A percentile compares a stretch with the other conserved stretches of the same genome.
phyloP scores from a whole-genome alignment of 2,329 filamentous ascomycete genomes.

The Pseudonectria foliicola region DNA sequence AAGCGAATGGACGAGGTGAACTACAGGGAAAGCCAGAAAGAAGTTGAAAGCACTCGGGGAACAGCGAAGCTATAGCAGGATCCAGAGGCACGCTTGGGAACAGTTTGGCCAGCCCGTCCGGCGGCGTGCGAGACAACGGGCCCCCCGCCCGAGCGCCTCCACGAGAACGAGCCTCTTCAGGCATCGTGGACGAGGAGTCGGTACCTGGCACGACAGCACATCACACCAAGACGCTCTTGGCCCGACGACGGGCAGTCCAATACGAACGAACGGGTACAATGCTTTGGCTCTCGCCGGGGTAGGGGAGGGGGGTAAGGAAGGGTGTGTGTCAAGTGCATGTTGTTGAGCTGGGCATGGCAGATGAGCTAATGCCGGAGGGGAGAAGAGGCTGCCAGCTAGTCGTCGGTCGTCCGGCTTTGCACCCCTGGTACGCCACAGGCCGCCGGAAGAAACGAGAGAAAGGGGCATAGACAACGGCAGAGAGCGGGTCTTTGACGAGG shows the following conservation, averaged over 20 bases:
- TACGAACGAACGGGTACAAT: slow-evolving; percentile 10
- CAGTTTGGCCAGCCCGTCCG: background rate
- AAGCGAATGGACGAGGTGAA: too few species aligned
- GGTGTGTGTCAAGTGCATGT: too few species aligned
- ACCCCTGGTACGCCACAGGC: too few species aligned
- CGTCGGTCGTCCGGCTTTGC: too few species aligned
- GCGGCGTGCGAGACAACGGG: slow-evolving; percentile 7
- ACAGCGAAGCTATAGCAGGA: slow-evolving; percentile 20
- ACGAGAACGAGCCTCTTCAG: slow-evolving; percentile 6
- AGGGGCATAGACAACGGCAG: too few species aligned
- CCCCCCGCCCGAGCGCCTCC: slow-evolving; percentile 12
- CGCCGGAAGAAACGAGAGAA: too few species aligned
- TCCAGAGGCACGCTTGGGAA: background rate
- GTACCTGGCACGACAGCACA: slow-evolving; percentile 17
- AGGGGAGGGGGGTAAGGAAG: background rate
- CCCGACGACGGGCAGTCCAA: too few species aligned
- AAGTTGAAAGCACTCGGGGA: slow-evolving; percentile 6
- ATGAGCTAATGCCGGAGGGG: too few species aligned
- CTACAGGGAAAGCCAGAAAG: background rate
- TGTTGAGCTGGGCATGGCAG: too few species aligned
- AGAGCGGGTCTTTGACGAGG: too few species aligned
- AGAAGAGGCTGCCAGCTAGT: too few species aligned
- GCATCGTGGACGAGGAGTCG: too few species aligned
- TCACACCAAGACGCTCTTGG: slow-evolving; percentile 5
- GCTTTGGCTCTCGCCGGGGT: background rate